Evolutionary conservation across 1,284 basidiomycete species (phyloP).

Genomic region (Cutaneotrichosporon sp.): DNA sequence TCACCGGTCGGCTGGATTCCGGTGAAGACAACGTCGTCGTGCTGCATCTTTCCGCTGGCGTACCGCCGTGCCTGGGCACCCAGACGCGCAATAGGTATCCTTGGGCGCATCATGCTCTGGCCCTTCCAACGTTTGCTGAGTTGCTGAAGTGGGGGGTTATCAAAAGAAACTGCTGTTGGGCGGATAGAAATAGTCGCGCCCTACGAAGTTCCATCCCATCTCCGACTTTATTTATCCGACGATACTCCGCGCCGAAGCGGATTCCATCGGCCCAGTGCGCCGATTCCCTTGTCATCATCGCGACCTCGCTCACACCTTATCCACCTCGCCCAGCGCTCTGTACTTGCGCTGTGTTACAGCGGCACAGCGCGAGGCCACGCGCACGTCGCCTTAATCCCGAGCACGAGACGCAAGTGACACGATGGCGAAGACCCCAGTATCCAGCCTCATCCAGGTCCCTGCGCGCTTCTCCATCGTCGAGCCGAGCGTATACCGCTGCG

Average conservation of each 20-base stretch:
- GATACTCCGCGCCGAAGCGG: not conserved
- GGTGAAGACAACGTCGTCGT: constrained; percentile 47
- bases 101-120: not conserved
- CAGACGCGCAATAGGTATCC: constrained; percentile 1
- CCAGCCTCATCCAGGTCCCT: constrained; percentile 39
- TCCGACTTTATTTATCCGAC: too few species aligned
- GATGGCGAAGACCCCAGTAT: constrained; percentile 24
- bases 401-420: not conserved
- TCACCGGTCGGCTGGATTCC: constrained; percentile 55
- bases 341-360: too few species aligned
- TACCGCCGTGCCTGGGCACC: not conserved
- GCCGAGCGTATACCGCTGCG: constrained; percentile 40
- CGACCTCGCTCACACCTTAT: too few species aligned
- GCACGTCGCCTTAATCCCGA: not conserved
- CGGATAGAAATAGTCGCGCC: too few species aligned
- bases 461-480: constrained; percentile 42
- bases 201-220: too few species aligned
- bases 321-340: too few species aligned
- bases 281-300: too few species aligned
- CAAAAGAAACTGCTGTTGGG: too few species aligned
- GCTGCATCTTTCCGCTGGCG: constrained; percentile 2
- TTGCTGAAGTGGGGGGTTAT: not conserved
- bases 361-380: not conserved
- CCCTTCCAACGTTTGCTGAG: not conserved
- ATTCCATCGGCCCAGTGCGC: too few species aligned